phyloP scores from a whole-genome alignment of 2,329 filamentous ascomycete species.

The Alternaria atra region DNA sequence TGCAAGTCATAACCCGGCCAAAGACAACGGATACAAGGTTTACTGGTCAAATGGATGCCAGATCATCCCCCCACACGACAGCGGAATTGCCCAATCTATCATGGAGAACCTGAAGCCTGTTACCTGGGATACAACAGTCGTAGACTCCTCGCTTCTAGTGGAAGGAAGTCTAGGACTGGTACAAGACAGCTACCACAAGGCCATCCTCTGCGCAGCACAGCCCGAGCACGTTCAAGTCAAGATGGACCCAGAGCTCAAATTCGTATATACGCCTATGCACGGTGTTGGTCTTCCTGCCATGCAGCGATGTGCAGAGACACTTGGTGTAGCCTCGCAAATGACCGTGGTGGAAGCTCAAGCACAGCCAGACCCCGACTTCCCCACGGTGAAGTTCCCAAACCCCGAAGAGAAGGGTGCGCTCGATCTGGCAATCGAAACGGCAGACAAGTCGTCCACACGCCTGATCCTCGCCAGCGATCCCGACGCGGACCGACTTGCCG shows the following conservation, averaged over 20 bases:
- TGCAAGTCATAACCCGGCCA: slow-evolving; percentile 70
- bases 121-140: slow-evolving; percentile 57
- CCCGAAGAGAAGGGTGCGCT: slow-evolving; percentile 71
- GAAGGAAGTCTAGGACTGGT: slow-evolving; percentile 55
- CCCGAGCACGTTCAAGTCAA: slow-evolving; percentile 34
- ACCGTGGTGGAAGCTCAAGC: slow-evolving; percentile 61
- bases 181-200: slow-evolving; percentile 55
- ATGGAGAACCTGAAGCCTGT: slow-evolving; percentile 63
- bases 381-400: slow-evolving; percentile 71
- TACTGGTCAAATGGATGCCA: slow-evolving; percentile 72
- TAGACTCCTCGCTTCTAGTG: slow-evolving; percentile 53
- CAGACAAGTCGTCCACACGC: slow-evolving; percentile 58
- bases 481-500: slow-evolving; percentile 71
- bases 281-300: slow-evolving; percentile 63
- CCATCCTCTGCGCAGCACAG: slow-evolving; percentile 53
- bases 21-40: slow-evolving; percentile 74
- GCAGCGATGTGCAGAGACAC: slow-evolving; percentile 49
- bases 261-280: slow-evolving; percentile 67
- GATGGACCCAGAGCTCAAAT: slow-evolving; percentile 47
- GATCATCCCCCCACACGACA: slow-evolving; percentile 70
- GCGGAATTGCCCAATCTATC: slow-evolving; percentile 66
- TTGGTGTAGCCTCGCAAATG: slow-evolving; percentile 57
- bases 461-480: slow-evolving; percentile 71
- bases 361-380: slow-evolving; percentile 69
- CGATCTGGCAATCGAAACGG: slow-evolving; percentile 66